Evolutionary conservation across 345 rosid species (phyloP), one percentile per base, ranked within the genome.

Genomic region (Euphorbia tirucalli): DNA sequence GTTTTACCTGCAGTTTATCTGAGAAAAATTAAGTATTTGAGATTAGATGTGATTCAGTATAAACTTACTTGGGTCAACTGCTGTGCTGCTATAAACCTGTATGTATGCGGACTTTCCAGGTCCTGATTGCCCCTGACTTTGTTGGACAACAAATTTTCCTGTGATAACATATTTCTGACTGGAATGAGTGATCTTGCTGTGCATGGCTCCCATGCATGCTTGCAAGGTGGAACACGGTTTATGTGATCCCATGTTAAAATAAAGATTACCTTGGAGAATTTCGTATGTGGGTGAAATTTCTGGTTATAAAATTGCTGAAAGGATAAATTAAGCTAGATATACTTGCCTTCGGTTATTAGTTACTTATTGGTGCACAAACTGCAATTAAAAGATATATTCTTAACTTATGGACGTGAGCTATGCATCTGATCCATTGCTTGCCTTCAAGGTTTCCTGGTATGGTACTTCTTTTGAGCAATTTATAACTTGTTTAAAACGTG

Each of bases 41-140:
- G 54, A 59, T 27, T 52, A 8, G 60, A 54, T 25, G 19, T n/a
- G 21, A n/a, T 48, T 19, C 14, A 24, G 7, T 25, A 24, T 48
- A 43, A 43, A 75, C 89, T 77, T 84, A 87, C 93, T 61, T 4
- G 78, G 80, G 58, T 87, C 87, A 2, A 89, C 35, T n/a, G 48
- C 6, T 0, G 85, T 75, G 73, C 83, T 13, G 66, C 91, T 85
- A 66, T 79, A 80, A 56, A 85, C 69, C 76, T 25, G 85, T 31
- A 87, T 61, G 9, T 72, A 77, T 41, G 85, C 83, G 70, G 85
- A 83, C 75, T 74, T 89, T 70, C 87, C 82, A 24, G 89, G 88
- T 30, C 81, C 84, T 27, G 93, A 77, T 52, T 74, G 74, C 39
- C 84, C 82, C 1, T 74, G 79, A 31, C 67, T 79, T 8, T 69